Conservation (phyloP, 345 rosid species). For the Boechera retrofracta region DNA sequence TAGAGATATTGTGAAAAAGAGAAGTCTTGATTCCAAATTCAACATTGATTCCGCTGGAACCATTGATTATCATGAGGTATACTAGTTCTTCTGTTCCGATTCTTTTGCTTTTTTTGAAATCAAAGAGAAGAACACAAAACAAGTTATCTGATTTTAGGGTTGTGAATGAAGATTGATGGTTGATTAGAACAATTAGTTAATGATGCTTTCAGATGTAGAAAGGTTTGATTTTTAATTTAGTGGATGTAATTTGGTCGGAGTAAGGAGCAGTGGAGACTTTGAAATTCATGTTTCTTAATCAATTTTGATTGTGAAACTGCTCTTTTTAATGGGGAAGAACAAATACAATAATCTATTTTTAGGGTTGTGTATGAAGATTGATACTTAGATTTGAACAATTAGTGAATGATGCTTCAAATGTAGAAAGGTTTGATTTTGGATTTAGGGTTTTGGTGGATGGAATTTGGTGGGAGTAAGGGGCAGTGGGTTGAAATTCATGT, state of each 20-base stretch:
- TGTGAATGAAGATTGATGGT: neutral
- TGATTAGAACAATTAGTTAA: slow-evolving; percentile 9
- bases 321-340: neutral
- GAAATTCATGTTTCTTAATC: neutral
- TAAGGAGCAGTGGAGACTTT: neutral
- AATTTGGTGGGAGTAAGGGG: no score
- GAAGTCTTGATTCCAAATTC: slow-evolving; percentile 72
- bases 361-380: slow-evolving; percentile 3
- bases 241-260: neutral
- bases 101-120: neutral
- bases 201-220: neutral
- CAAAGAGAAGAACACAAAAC: neutral
- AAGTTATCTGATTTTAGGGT: neutral
- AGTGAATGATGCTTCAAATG: neutral
- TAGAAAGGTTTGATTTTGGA: no score
- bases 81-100: neutral
- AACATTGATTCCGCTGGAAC: slow-evolving; percentile 94
- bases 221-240: neutral
- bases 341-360: neutral
- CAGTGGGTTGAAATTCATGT: no score
- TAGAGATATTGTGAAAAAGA: slow-evolving; percentile 71
- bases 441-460: no score
- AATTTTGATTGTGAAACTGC: neutral
- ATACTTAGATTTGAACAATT: slow-evolving; percentile 9
- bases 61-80: slow-evolving; percentile 85